These are phyloP conservation scores for Lathyrus tuberosus DNA, from an alignment of 306 rosid species.

Conservation along the genomic window DNA sequence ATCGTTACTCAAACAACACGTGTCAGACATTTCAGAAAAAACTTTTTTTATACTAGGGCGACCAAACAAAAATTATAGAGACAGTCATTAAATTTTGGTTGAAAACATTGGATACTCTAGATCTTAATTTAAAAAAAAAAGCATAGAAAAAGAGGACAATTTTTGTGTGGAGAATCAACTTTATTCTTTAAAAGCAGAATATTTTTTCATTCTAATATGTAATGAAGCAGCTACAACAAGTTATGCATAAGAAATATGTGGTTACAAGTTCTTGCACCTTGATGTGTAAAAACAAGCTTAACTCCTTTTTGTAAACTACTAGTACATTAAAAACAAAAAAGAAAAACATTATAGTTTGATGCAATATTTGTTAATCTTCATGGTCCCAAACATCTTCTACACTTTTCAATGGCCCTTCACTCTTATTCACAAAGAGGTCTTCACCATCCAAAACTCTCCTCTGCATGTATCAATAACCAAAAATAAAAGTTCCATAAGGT, in stretches of 20 bases:
- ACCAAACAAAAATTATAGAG: no score
- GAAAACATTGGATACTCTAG: neutral
- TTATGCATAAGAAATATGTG: conserved; percentile 1
- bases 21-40: no score
- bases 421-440: conserved; percentile 49
- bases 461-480: conserved; percentile 34
- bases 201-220: neutral
- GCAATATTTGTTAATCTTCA: conserved; percentile 45
- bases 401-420: conserved; percentile 48
- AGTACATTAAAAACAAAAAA: neutral
- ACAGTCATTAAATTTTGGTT: no score
- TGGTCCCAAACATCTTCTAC: conserved; percentile 49
- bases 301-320: conserved; percentile 22
- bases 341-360: neutral
- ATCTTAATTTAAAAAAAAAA: no score
- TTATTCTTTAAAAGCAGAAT: neutral
- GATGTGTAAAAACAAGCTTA: conserved; percentile 16
- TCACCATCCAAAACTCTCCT: conserved; percentile 53
- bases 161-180: neutral
- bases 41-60: no score
- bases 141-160: neutral
- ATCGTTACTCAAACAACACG: no score
- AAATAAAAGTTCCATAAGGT: no score
- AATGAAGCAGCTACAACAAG: neutral
- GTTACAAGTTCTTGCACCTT: conserved; percentile 19